These are phyloP conservation scores for Bertia moriformis DNA, from an alignment of 2,329 filamentous ascomycete species.

Conservation along the genomic window DNA sequence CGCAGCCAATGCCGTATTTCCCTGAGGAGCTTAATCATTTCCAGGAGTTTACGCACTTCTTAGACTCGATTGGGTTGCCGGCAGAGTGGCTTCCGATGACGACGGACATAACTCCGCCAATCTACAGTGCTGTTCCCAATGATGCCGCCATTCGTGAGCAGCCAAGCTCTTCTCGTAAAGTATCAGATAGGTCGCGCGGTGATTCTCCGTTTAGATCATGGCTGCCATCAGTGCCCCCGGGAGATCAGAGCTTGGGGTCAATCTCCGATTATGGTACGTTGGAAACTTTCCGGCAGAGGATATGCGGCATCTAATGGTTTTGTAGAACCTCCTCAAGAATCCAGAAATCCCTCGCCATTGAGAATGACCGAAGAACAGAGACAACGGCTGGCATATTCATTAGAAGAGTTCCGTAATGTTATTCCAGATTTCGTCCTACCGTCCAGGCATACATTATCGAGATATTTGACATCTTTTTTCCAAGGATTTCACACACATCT, in stretches of 20 bases:
- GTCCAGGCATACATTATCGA: slow-evolving; percentile 18
- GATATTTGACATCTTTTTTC: slow-evolving; percentile 19
- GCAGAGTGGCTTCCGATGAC: slow-evolving; percentile 21
- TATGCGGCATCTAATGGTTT: too few relatives aligned
- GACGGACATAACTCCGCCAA: slow-evolving; percentile 6
- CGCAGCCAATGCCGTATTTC: background rate
- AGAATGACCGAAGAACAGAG: slow-evolving; percentile 17
- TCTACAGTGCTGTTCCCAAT: slow-evolving; percentile 11
- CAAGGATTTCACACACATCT: slow-evolving; percentile 21
- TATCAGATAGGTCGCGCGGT: slow-evolving; percentile 7
- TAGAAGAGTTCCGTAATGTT: slow-evolving; percentile 13
- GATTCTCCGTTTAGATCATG: slow-evolving; percentile 21
- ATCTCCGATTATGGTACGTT: slow-evolving; percentile 8
- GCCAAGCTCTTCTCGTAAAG: slow-evolving; percentile 4
- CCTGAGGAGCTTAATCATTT: slow-evolving; percentile 16
- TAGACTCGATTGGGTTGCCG: slow-evolving; percentile 19
- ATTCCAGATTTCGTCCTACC: slow-evolving; percentile 15
- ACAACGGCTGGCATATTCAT: slow-evolving; percentile 8
- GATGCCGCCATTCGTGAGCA: slow-evolving; percentile 5
- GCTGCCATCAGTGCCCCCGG: slow-evolving; percentile 18
- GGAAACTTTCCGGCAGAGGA: too few relatives aligned
- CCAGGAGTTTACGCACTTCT: slow-evolving; percentile 19
- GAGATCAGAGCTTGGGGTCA: slow-evolving; percentile 10
- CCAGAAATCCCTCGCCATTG: slow-evolving; percentile 3
- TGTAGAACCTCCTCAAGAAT: slow-evolving; percentile 4